These are phyloP conservation scores for Phytophthora ohioensis DNA, from an alignment of 352 stramenopile genomes.

Conservation along the genomic window DNA sequence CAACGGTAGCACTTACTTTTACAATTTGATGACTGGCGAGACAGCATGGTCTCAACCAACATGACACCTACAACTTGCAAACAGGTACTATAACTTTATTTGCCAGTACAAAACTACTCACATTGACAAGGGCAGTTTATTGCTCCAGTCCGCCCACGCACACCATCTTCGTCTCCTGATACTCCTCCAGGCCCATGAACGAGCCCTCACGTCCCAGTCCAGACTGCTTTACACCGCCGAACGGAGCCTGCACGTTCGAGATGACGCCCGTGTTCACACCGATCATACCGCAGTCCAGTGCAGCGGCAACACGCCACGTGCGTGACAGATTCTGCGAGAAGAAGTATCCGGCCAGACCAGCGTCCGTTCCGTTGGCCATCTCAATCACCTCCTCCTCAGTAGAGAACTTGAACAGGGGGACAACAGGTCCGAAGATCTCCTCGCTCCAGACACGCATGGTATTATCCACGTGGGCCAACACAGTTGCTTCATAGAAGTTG, in stretches of 20 bases:
- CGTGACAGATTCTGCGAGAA: slow-evolving; percentile 93
- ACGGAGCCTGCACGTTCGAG: slow-evolving; percentile 89
- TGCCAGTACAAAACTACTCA: slow-evolving; percentile 8
- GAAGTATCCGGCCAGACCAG: slow-evolving; percentile 96
- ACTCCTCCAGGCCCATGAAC: slow-evolving; percentile 93
- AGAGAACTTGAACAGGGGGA: slow-evolving; percentile 93
- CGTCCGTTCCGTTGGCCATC: slow-evolving; percentile 94
- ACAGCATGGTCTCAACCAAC: slow-evolving; percentile 40
- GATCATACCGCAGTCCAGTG: slow-evolving; percentile 95
- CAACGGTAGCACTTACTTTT: slow-evolving; percentile 51
- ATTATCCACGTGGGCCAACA: slow-evolving; percentile 88
- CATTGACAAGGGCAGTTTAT: slow-evolving; percentile 13
- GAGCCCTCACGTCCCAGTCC: slow-evolving; percentile 92
- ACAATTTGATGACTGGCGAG: slow-evolving; percentile 46
- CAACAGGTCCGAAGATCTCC: slow-evolving; percentile 98
- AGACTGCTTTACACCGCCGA: slow-evolving; percentile 92
- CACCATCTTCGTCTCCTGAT: slow-evolving; percentile 98
- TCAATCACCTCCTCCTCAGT: slow-evolving; percentile 96
- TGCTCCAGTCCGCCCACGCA: slow-evolving; percentile 73
- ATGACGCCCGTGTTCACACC: slow-evolving; percentile 94
- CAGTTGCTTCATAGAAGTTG: slow-evolving; percentile 96
- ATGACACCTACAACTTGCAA: slow-evolving; percentile 8
- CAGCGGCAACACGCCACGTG: slow-evolving; percentile 86
- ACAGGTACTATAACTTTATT: slow-evolving; percentile 37
- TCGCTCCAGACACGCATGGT: slow-evolving; percentile 91